Percentiles rank a stretch among this genome's conserved stretches.
Conservation (phyloP, 129 eudicot genomes). For the Lactuca sativa region DNA sequence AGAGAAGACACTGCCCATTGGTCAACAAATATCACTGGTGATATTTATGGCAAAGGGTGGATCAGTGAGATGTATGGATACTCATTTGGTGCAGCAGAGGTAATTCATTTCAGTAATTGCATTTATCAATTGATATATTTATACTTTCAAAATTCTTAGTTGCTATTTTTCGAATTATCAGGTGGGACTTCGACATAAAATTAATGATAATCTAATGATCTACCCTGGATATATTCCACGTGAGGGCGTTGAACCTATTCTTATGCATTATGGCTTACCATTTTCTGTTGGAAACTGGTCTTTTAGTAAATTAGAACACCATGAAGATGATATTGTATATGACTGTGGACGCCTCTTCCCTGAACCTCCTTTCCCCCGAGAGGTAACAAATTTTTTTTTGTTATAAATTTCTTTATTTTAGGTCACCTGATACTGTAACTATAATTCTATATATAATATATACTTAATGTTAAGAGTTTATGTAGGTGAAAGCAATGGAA, state of each 20-base stretch:
- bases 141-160: not conserved
- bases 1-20: constrained; percentile 96
- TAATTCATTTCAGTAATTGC: constrained; percentile 19
- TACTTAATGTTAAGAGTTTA: constrained; percentile 5
- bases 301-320: constrained; percentile 81
- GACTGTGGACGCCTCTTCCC: constrained; percentile 93
- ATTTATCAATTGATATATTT: not conserved
- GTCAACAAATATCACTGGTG: constrained; percentile 91
- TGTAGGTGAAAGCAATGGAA: constrained; percentile 84
- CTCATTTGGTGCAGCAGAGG: constrained; percentile 99
- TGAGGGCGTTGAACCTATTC: constrained; percentile 90
- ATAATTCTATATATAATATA: not conserved
- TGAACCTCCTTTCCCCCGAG: constrained; percentile 98
- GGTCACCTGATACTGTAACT: constrained; percentile 4
- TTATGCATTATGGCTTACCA: constrained; percentile 92
- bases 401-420: not conserved
- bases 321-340: constrained; percentile 78
- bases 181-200: constrained; percentile 98
- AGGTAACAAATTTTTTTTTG: constrained; percentile 48
- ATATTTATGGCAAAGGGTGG: constrained; percentile 89
- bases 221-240: constrained; percentile 94
- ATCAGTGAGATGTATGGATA: constrained; percentile 99
- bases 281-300: constrained; percentile 96
- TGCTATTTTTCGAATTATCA: constrained; percentile 37
- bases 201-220: constrained; percentile 87